Evolutionary conservation across 345 rosid genomes (phyloP).

Genomic region (Pelargonium nanum): DNA sequence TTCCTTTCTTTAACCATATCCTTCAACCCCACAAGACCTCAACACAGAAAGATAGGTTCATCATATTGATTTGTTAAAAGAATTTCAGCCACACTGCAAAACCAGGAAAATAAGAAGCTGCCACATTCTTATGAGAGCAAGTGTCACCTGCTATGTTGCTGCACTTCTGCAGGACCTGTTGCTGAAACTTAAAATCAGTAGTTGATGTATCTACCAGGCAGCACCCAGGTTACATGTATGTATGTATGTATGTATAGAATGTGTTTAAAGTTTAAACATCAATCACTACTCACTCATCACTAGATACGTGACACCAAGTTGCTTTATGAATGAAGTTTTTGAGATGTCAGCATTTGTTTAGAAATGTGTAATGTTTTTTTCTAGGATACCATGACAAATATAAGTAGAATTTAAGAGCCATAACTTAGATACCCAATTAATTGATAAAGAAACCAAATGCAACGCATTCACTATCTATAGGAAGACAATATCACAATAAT

Average conservation of each 20-base stretch:
- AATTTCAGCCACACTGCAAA: slow-evolving; percentile 3
- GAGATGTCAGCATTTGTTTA: too few species aligned
- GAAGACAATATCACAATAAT: not conserved
- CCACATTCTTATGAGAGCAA: not conserved
- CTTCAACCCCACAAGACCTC: slow-evolving; percentile 40
- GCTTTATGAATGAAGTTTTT: too few species aligned
- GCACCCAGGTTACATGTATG: not conserved
- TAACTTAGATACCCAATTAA: not conserved
- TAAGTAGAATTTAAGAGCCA: too few species aligned
- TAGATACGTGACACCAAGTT: too few species aligned
- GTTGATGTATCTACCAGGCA: not conserved
- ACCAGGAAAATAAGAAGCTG: not conserved
- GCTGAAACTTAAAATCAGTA: not conserved
- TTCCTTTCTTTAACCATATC: slow-evolving; percentile 19
- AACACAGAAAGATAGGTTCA: slow-evolving; percentile 20
- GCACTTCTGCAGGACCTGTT: not conserved
- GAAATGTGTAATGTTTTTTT: too few species aligned
- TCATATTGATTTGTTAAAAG: slow-evolving; percentile 7
- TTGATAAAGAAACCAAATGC: not conserved
- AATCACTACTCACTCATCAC: not conserved
- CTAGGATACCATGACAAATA: too few species aligned
- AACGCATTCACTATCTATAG: not conserved
- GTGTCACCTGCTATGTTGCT: not conserved
- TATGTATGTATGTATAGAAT: too few species aligned
- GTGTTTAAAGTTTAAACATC: not conserved